phyloP scores from a whole-genome alignment of 2,329 filamentous ascomycete genomes.

The Coniochaeta hoffmannii region DNA sequence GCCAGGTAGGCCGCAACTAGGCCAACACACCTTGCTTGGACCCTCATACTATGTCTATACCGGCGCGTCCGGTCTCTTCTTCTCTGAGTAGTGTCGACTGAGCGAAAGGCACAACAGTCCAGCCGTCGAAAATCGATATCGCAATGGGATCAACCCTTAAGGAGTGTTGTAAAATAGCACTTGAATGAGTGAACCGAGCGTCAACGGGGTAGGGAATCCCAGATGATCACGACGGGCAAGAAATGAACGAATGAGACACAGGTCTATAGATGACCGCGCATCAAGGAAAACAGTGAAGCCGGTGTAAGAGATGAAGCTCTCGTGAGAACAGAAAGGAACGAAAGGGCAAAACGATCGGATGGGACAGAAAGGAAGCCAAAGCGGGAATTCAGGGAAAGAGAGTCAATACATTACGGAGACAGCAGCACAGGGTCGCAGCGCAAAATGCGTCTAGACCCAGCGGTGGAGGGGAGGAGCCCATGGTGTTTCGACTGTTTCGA shows the following conservation, averaged over 20 bases:
- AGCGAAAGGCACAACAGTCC: slow-evolving; percentile 16
- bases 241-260: slow-evolving; percentile 2
- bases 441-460: not conserved
- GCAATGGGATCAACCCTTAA: slow-evolving; percentile 17
- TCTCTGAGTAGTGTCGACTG: not conserved
- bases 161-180: not conserved
- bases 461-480: not conserved
- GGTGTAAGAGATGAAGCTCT: slow-evolving; percentile 2
- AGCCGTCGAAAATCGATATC: slow-evolving; percentile 16
- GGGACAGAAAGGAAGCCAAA: slow-evolving; percentile 5
- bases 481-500: slow-evolving; percentile 1
- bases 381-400: slow-evolving; percentile 4
- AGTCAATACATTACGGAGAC: slow-evolving; percentile 1
- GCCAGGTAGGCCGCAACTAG: slow-evolving; percentile 18
- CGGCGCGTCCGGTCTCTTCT: not conserved
- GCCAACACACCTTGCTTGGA: slow-evolving; percentile 12
- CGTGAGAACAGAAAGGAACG: slow-evolving; percentile 7
- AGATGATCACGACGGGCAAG: not conserved
- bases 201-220: slow-evolving; percentile 1
- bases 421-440: not conserved
- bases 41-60: slow-evolving; percentile 15
- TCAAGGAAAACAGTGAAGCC: not conserved
- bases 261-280: not conserved
- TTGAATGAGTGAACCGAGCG: not conserved
- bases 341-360: slow-evolving; percentile 1